A percentile compares a stretch with the other conserved stretches of the same genome.
phyloP scores from a whole-genome alignment of 2,329 filamentous ascomycete species.

The Diplodia seriata region DNA sequence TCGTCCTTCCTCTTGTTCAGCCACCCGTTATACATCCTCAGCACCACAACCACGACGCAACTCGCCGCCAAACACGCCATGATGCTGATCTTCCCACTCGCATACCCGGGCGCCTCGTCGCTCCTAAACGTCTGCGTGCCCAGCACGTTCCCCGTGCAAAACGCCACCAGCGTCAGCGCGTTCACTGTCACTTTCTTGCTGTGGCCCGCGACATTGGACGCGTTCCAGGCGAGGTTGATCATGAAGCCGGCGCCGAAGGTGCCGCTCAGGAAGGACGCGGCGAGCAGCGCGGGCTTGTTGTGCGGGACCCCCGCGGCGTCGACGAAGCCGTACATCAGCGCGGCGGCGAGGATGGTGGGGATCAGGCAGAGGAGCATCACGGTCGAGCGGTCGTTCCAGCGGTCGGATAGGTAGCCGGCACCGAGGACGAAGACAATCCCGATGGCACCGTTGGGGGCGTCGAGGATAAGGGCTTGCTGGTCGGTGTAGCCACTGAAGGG shows the following conservation, averaged over 20 bases:
- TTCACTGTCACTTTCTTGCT: slow-evolving; percentile 60
- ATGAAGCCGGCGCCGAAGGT: slow-evolving; percentile 49
- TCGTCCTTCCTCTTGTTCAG: slow-evolving; percentile 39
- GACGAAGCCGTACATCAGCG: slow-evolving; percentile 49
- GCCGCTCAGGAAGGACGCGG: slow-evolving; percentile 45
- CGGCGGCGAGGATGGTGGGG: slow-evolving; percentile 56
- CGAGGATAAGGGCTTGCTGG: slow-evolving; percentile 54
- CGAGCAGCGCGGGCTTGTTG: slow-evolving; percentile 47
- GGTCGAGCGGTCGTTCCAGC: slow-evolving; percentile 43
- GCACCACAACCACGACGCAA: slow-evolving; percentile 42
- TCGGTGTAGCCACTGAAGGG: slow-evolving; percentile 48
- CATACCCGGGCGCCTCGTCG: slow-evolving; percentile 52
- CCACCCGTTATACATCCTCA: slow-evolving; percentile 44
- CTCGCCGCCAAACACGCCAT: slow-evolving; percentile 37
- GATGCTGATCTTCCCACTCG: slow-evolving; percentile 51
- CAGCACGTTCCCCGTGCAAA: slow-evolving; percentile 54
- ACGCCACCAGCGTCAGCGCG: slow-evolving; percentile 54
- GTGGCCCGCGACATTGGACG: slow-evolving; percentile 56
- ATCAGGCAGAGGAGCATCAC: slow-evolving; percentile 54
- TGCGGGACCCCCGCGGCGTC: slow-evolving; percentile 38
- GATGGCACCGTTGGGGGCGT: slow-evolving; percentile 53
- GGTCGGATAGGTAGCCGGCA: slow-evolving; percentile 50
- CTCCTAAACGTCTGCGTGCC: slow-evolving; percentile 55
- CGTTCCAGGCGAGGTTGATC: slow-evolving; percentile 53
- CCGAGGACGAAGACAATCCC: slow-evolving; percentile 52